Base-by-base conservation (phyloP, 257 asterid species). In the Lithospermum erythrorhizon region DNA sequence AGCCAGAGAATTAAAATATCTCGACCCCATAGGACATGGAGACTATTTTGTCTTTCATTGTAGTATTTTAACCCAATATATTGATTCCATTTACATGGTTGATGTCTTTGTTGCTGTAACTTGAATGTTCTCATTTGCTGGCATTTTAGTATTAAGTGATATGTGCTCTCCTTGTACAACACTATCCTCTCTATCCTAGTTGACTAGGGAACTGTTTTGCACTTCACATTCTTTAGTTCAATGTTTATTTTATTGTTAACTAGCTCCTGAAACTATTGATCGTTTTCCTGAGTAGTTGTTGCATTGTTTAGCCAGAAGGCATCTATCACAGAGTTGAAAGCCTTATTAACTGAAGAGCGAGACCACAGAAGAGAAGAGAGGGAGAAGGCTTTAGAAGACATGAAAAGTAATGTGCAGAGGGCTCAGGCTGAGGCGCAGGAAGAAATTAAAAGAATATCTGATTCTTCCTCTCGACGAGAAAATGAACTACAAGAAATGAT, bases 401-500 rank as follows among this genome's bases (percentile, higher is more conserved):
- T 86, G 80, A 88, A 84, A 78, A 62, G 72, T 74, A 81, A 95
- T 52, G 60, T 83, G 65, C 95, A 82, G 67, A 84, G 84, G 70
- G 82, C 83, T 66, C 97, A 86, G 71, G 94, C 87, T 30, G 95
- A 88, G 84, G 89, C 95, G 2, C 78, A 77, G 59, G 86, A 84
- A 81, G 97, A 91, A 80, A 57, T 84, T 61, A 73, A 70, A 62
- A 81, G 95, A 64, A 73, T 74, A 56, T 81, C 93, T 15, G 95
- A 89, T 57, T 77, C 86, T 69, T 80, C 90, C 52, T 53, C 64
- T 70, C 84, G 75, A 72, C 86, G 94, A 55, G 95, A 86, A 78
- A 93, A 89, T 66, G 95, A 93, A 75, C 95, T 73, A 83, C 94
- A 86, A 76, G 98, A 93, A 74, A 74, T 83, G 74, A 88, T 93